Conservation (phyloP, 306 rosid species). For the Cucumis sativus region Cucumber_9930_V3 NC_026657.2:38476501-38477000, state of each 20-base stretch:
- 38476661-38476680: slow-evolving; percentile 87
- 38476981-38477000: slow-evolving; percentile 95
- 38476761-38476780: slow-evolving; percentile 86
- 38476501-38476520: too few relatives aligned
- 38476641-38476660: slow-evolving; percentile 71
- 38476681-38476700: slow-evolving; percentile 91
- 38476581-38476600: slow-evolving; percentile 80
- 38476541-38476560: neutral
- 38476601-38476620: slow-evolving; percentile 78
- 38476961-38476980: slow-evolving; percentile 92
- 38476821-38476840: slow-evolving; percentile 72
- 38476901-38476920: slow-evolving; percentile 86
- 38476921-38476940: slow-evolving; percentile 84
- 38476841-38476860: slow-evolving; percentile 75
- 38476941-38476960: slow-evolving; percentile 80
- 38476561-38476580: slow-evolving; percentile 92
- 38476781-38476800: slow-evolving; percentile 92
- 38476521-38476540: too few relatives aligned
- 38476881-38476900: slow-evolving; percentile 80
- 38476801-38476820: slow-evolving; percentile 84
- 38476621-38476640: slow-evolving; percentile 66
- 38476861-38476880: slow-evolving; percentile 90
- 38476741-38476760: slow-evolving; percentile 73
- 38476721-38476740: slow-evolving; percentile 83
- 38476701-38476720: slow-evolving; percentile 80